Evolutionary conservation across 225 moss, liverwort and hornwort genomes (phyloP).

Genomic region (Polytrichum commune): DNA sequence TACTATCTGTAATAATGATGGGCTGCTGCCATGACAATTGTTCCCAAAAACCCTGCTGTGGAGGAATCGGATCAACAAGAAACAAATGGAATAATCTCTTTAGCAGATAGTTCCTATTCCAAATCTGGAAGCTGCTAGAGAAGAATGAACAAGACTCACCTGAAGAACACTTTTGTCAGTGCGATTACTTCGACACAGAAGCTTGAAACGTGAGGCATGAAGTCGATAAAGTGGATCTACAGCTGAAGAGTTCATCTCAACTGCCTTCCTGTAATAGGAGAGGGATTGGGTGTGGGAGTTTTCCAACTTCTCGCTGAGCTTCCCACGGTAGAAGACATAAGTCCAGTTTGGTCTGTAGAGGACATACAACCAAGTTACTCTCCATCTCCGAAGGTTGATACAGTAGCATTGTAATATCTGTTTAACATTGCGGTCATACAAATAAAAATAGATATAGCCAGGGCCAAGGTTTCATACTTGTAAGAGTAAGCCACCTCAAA

Average conservation of each 20-base stretch:
- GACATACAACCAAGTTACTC: not conserved
- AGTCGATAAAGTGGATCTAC: constrained; percentile 95
- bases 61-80: too few species aligned
- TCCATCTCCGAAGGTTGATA: too few species aligned
- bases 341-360: constrained; percentile 91
- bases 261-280: constrained; percentile 72
- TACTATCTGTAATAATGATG: too few species aligned
- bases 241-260: constrained; percentile 85
- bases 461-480: constrained; percentile 33
- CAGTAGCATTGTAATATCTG: too few species aligned
- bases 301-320: constrained; percentile 81
- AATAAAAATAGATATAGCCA: not conserved
- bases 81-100: too few species aligned
- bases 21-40: too few species aligned
- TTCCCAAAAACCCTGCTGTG: too few species aligned
- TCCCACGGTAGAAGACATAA: constrained; percentile 90
- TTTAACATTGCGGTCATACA: not conserved
- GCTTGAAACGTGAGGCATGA: constrained; percentile 95
- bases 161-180: constrained; percentile 64
- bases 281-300: constrained; percentile 61
- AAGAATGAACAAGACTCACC: constrained; percentile 36
- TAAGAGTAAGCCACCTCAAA: constrained; percentile 66
- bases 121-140: not conserved
- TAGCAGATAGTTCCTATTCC: too few species aligned
- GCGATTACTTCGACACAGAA: constrained; percentile 69